Base-by-base conservation (phyloP, 352 stramenopile genomes). In the Globisporangium acanthophoron region DNA sequence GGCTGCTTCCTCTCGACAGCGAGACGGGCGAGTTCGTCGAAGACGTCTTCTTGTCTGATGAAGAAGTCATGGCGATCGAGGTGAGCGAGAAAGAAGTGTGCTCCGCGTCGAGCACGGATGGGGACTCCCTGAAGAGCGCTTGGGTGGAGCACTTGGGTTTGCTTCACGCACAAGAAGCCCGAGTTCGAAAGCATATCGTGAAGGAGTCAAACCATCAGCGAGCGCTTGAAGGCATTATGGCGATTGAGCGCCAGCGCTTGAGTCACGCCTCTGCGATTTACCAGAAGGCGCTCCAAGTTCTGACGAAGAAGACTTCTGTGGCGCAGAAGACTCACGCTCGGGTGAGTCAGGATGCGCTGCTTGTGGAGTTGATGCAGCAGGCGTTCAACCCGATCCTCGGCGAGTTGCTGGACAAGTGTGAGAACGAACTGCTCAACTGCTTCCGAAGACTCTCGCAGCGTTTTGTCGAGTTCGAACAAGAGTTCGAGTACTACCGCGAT, bases 401-500 rank as follows among this genome's bases (percentile, higher is more conserved):
- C 2, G 71, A 88, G 24, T 59, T 90, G 3, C 67, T 94, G 1
- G 65, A 79, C 20, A 72, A 86, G 39, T 94, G 85, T 59, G 82
- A 92, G 70, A 66, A 82, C 46, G 77, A 83, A 43, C 67, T 92
- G 31, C 56, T 90, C 44, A 71, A 68, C 35, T 89, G 80, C 18
- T 78, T 92, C 43, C 68, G 63, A 18, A 87, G 83, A 57, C 52
- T 94, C 31, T 75, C 77, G 2, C 48, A 66, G 16, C 82, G 85
- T 5, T 90, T 88, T 37, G 73, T 80, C 31, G 80, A 92, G 37
- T 92, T 94, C 49, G 67, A 75, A 46, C 68, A 88, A 54, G 85
- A 94, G 45, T 94, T 90, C 39, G 72, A 80, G 29, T 92, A 94
- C 62, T 94, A 94, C 39, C 75, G 70, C 15, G 76, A 73, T 44